Percentiles rank a stretch among this genome's conserved stretches.
Conservation (phyloP, 441 rosid genomes). For the Flueggea neowawraea region DNA sequence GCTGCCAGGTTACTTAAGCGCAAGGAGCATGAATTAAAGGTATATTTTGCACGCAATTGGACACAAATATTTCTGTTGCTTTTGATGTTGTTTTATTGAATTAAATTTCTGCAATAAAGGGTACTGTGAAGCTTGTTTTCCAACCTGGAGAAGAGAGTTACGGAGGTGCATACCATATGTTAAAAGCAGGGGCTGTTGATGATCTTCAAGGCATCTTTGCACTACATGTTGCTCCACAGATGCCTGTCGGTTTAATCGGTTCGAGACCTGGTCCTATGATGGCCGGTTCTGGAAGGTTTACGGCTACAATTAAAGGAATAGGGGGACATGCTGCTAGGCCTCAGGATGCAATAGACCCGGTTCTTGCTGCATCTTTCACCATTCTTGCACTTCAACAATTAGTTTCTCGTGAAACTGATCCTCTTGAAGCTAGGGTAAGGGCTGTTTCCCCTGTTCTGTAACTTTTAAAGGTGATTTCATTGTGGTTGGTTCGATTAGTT, state of each 20-base stretch:
- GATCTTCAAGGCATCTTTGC: conserved; percentile 59
- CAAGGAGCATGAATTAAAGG: conserved; percentile 29
- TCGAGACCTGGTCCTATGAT: conserved; percentile 66
- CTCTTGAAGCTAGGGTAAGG: conserved; percentile 62
- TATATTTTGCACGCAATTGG: conserved; percentile 2
- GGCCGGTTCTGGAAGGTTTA: conserved; percentile 61
- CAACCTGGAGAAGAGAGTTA: conserved; percentile 81
- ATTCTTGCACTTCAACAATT: conserved; percentile 65
- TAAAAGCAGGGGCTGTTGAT: conserved; percentile 62
- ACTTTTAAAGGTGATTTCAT: no score
- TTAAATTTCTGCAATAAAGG: conserved; percentile 27
- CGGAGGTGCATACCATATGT: conserved; percentile 71
- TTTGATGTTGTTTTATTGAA: no score
- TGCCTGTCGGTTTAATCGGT: conserved; percentile 50
- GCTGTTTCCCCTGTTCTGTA: background rate
- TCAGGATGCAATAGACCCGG: conserved; percentile 50
- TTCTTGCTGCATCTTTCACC: conserved; percentile 62
- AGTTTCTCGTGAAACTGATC: conserved; percentile 73
- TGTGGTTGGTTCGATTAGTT: no score
- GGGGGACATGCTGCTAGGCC: conserved; percentile 68
- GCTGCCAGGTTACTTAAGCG: conserved; percentile 44
- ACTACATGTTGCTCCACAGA: conserved; percentile 47
- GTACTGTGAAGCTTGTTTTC: conserved; percentile 76
- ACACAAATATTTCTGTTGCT: no score
- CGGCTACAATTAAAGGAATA: conserved; percentile 46